A percentile compares a stretch with the other conserved stretches of the same genome.
Evolutionary conservation across 805 yeast genomes (phyloP).

Genomic region (Yamadazyma philogaea): DNA sequence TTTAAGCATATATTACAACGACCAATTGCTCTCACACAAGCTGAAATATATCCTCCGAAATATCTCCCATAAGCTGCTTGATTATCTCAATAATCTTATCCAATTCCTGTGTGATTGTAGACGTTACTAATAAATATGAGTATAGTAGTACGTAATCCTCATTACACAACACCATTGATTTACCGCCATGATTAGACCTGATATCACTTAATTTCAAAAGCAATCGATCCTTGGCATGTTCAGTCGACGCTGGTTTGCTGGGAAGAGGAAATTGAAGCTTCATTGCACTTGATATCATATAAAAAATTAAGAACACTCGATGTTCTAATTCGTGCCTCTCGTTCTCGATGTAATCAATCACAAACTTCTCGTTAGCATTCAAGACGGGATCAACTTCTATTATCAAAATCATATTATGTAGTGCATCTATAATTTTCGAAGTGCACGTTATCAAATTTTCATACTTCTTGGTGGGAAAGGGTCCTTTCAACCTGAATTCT

Average conservation of each 20-base stretch:
- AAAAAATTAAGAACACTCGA: constrained; percentile 70
- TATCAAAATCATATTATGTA: constrained; percentile 68
- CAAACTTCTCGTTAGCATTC: constrained; percentile 50
- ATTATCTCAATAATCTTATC: constrained; percentile 54
- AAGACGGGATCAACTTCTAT: constrained; percentile 59
- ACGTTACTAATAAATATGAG: constrained; percentile 69
- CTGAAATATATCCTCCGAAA: constrained; percentile 59
- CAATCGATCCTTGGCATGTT: constrained; percentile 68
- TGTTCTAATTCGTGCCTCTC: constrained; percentile 71
- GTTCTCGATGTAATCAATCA: constrained; percentile 49
- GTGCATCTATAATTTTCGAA: constrained; percentile 66
- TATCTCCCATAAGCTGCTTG: constrained; percentile 60
- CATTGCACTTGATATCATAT: constrained; percentile 75
- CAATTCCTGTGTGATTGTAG: constrained; percentile 63
- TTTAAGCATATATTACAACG: too few species aligned
- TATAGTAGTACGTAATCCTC: constrained; percentile 77
- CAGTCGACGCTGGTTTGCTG: constrained; percentile 71
- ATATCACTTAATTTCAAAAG: constrained; percentile 62
- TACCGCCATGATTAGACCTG: constrained; percentile 25
- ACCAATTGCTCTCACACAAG: constrained; percentile 35
- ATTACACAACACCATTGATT: constrained; percentile 40
- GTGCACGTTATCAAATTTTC: constrained; percentile 51
- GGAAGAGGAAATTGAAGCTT: constrained; percentile 76
- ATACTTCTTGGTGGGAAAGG: constrained; percentile 57
- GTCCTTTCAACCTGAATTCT: constrained; percentile 73